A percentile compares a stretch with the other conserved stretches of the same genome.
Conservation (phyloP, 176 grass and related monocot species). For the Eleusine indica region DNA sequence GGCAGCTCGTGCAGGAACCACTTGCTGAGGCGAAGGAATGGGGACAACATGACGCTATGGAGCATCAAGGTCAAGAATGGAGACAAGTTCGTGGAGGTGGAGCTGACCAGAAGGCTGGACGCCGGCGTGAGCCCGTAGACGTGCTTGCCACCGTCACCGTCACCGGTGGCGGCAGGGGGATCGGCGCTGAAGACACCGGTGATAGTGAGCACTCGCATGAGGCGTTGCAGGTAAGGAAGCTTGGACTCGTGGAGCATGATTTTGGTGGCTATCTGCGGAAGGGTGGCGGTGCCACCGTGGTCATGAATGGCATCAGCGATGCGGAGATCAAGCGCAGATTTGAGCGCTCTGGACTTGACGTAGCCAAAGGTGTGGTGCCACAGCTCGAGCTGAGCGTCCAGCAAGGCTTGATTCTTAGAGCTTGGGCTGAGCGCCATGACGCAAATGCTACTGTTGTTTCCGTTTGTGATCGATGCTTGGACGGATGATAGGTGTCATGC, state of each 20-base stretch:
- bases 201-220: slow-evolving; percentile 23
- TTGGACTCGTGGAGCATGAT: slow-evolving; percentile 21
- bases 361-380: neutral
- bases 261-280: neutral
- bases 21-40: neutral
- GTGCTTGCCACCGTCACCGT: neutral
- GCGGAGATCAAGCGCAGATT: slow-evolving; percentile 14
- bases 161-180: too few relatives aligned
- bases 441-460: too few relatives aligned
- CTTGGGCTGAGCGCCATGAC: too few relatives aligned
- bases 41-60: neutral
- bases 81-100: neutral
- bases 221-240: neutral
- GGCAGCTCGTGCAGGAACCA: neutral
- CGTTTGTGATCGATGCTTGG: too few relatives aligned
- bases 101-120: slow-evolving; percentile 21
- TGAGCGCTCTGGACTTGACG: slow-evolving; percentile 32
- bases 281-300: slow-evolving; percentile 11
- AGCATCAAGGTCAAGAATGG: neutral
- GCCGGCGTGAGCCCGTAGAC: slow-evolving; percentile 20
- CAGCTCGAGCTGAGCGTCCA: neutral
- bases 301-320: slow-evolving; percentile 29
- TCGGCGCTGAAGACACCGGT: neutral
- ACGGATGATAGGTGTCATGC: too few relatives aligned
- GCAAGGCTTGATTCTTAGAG: slow-evolving; percentile 16